These are phyloP conservation scores for Fagopyrum esculentum DNA, from an alignment of 148 eudicot genomes.

Conservation along the genomic window DNA sequence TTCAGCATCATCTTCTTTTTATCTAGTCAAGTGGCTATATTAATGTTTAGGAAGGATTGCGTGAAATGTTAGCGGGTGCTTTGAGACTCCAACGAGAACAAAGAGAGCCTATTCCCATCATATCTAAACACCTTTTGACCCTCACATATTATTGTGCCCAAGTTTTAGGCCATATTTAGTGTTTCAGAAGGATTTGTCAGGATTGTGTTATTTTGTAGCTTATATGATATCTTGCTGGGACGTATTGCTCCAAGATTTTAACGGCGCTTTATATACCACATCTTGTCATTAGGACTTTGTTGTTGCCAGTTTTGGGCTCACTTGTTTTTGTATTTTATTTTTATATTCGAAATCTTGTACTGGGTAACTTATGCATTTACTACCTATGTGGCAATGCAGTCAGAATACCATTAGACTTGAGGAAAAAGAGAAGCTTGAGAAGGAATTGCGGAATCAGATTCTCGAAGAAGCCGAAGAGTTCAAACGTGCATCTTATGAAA, in stretches of 20 bases:
- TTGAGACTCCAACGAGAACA: background rate
- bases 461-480: slow-evolving; percentile 83
- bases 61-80: background rate
- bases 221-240: background rate
- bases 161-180: background rate
- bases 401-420: slow-evolving; percentile 69
- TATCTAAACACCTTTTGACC: background rate
- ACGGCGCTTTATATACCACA: background rate
- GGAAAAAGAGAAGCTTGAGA: slow-evolving; percentile 86
- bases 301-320: background rate
- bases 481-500: slow-evolving; percentile 69
- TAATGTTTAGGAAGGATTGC: background rate
- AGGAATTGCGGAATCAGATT: slow-evolving; percentile 81
- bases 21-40: background rate
- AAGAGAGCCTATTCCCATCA: background rate
- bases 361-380: background rate
- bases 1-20: background rate
- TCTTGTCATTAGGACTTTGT: background rate
- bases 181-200: background rate
- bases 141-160: background rate
- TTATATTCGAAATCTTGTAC: background rate
- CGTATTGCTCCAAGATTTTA: background rate
- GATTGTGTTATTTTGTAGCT: background rate
- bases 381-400: slow-evolving; percentile 33
- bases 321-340: background rate